Conservation (phyloP, 306 rosid species). For the Citrullus mucosospermus region DNA sequence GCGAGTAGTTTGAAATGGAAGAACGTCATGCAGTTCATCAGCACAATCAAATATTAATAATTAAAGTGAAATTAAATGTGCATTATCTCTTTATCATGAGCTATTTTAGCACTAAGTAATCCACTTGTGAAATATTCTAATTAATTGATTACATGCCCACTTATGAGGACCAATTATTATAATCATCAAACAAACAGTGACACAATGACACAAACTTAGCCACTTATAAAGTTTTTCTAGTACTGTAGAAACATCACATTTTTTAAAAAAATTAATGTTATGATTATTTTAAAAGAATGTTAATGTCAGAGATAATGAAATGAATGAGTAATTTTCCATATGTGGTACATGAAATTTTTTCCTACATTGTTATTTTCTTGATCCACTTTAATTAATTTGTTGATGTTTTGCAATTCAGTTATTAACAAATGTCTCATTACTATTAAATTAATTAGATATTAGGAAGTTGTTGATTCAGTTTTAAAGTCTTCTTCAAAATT, state of each 20-base stretch:
- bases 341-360: no score
- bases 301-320: no score
- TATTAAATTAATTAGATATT: not conserved
- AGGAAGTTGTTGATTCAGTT: no score
- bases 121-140: not conserved
- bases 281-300: no score
- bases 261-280: no score
- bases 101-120: constrained; percentile 2
- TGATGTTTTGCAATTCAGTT: not conserved
- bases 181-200: not conserved
- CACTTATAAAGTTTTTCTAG: not conserved
- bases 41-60: not conserved
- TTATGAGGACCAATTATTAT: not conserved
- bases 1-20: not conserved
- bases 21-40: not conserved
- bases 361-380: not conserved
- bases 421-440: not conserved
- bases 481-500: no score
- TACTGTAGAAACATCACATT: no score
- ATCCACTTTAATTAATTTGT: not conserved
- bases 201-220: not conserved
- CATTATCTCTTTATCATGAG: not conserved
- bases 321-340: no score
- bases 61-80: not conserved
- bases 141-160: not conserved